These are phyloP conservation scores for Rubroshorea leprosula DNA, from an alignment of 345 rosid genomes.

Conservation along the genomic window DNA sequence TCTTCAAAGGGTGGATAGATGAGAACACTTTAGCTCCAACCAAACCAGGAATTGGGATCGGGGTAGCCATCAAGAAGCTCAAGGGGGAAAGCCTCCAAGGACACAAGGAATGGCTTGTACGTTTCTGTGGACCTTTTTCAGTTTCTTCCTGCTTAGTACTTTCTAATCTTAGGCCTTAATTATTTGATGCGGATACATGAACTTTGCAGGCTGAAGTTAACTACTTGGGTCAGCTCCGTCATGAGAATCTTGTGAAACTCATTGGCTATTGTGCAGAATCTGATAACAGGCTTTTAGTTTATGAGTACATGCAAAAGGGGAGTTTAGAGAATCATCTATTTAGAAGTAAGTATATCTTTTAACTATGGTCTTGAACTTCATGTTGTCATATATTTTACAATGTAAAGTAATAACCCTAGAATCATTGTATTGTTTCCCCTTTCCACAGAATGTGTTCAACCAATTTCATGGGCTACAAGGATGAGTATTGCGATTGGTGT, in stretches of 20 bases:
- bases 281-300: slow-evolving; percentile 67
- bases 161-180: background rate
- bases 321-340: slow-evolving; percentile 90
- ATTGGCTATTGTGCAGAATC: slow-evolving; percentile 72
- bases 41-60: slow-evolving; percentile 48
- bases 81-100: slow-evolving; percentile 66
- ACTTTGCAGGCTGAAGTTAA: slow-evolving; percentile 66
- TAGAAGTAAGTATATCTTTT: slow-evolving; percentile 48
- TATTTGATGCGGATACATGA: background rate
- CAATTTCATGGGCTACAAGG: slow-evolving; percentile 48
- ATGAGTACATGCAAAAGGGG: slow-evolving; percentile 83
- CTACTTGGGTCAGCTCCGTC: slow-evolving; percentile 69
- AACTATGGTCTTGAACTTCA: background rate
- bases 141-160: slow-evolving; percentile 1
- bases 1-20: slow-evolving; percentile 67
- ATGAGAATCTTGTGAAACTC: slow-evolving; percentile 78
- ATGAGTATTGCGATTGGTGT: slow-evolving; percentile 46
- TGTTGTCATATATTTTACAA: background rate
- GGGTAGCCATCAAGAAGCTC: slow-evolving; percentile 60
- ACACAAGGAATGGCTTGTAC: slow-evolving; percentile 76
- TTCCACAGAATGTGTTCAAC: slow-evolving; percentile 50
- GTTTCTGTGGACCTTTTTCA: slow-evolving; percentile 7
- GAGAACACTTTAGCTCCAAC: slow-evolving; percentile 46
- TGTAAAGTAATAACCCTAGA: background rate
- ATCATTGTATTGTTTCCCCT: background rate